Evolutionary conservation across 371 early-diverging fungal genomes (phyloP), one percentile per base, ranked within the genome.

Genomic region (Mucor mucedo): DNA sequence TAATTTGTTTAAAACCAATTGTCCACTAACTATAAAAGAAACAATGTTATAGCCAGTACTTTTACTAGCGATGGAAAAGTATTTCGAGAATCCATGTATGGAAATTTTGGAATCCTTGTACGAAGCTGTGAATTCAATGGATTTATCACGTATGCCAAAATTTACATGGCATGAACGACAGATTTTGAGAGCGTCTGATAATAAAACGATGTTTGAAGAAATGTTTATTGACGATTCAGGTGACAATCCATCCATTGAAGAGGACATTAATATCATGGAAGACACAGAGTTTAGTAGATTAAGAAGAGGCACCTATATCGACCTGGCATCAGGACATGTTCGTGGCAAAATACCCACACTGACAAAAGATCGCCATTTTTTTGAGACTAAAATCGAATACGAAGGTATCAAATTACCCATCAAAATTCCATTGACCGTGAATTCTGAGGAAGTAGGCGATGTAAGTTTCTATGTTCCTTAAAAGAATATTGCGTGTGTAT

Each of bases 371-470:
- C 83, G 92, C 39, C 90, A 91, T 53, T 92, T 88, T 62, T 95
- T 86, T 66, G 93, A 95, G 63, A 94, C 95, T 0, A 89, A 89
- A 49, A 87, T 95, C 9, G 83, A 83, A 14, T 94, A 92, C 64
- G 91, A 90, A 56, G 88, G 87, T 3, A 89, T 93, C 63, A 91
- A 88, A 65, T 73, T 96, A 13, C 93, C 95, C 4, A 89, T 96
- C 35, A 82, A 92, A 54, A 91, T 97, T 4, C 96, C 96, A 0
- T 69, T 95, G 56, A 91, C 93, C 0, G 82, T 90, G 33, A 92
- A 89, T 64, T 85, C 89, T 1, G 95, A 93, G 69, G 98, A 97
- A 83, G 89, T 97, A 21, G 95, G 96, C 47, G 96, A 96, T 78
- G 92, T 91, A 85, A 75, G 82, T 77, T 14, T 8, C 4, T 11